Evolutionary conservation across 139 green algal species (phyloP), one percentile per base, ranked within the genome.

Genomic region (Ettlia oleoabundans): DNA sequence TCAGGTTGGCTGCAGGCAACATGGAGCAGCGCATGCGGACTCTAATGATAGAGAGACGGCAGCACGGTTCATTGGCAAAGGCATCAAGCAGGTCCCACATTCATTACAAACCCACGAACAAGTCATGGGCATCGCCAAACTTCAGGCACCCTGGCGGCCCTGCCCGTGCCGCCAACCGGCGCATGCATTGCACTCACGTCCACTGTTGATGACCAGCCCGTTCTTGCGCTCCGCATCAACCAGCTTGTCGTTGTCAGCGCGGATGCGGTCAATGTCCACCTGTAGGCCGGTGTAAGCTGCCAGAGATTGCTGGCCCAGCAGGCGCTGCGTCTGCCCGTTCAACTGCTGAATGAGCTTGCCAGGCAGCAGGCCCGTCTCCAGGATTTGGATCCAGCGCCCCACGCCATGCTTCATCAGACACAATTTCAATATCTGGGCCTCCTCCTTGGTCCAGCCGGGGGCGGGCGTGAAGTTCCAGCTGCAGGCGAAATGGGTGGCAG

Each of bases 391-490:
- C 95, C 95, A 98, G 41, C 88, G 84, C 9, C 95, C 95, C 18
- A 98, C 79, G 32, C 95, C 95, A 80, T 93, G 91, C 78, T 95
- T 93, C 92, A 96, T 96, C 8, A 98, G 88, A 66, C 89, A 94
- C 38, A 97, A 89, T 71, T 94, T 92, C 9, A 98, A 86, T 1
- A 94, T 92, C 15, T 88, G 72, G 4, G 84, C 90, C 83, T 98
- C 95, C 61, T 97, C 92, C 40, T 92, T 91, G 26, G 89, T 95
- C 95, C 95, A 98, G 21, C 95, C 95, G 8, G 95, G 95, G 0
- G 93, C 93, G 4, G 93, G 90, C 13, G 94, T 96, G 82, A 98
- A 97, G 84, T 98, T 98, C 95, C 95, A 97, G 24, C 94, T 97
- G 90, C 70, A 42, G n/a, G n/a, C n/a, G n/a, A n/a, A n/a, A n/a